Conservation (phyloP, 1,284 basidiomycete genomes). For the Fomes fomentarius region DNA sequence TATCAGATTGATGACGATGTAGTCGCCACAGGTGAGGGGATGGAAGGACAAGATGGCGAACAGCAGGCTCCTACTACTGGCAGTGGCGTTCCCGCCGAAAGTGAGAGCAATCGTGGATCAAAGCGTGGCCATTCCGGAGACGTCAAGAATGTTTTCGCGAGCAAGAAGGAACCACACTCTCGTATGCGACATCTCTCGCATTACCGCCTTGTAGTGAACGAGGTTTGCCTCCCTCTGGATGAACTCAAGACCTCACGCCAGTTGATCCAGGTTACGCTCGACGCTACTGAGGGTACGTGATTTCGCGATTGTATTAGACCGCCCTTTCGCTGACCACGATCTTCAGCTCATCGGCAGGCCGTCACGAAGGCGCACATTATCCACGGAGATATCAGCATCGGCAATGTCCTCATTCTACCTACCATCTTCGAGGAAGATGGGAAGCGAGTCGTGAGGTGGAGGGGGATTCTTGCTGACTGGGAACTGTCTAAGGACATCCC, state of each 20-base stretch:
- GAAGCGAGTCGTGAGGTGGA: not conserved
- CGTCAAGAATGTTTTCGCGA: not conserved
- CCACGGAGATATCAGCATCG: constrained; percentile 4
- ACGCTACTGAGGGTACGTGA: not conserved
- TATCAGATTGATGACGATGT: not conserved
- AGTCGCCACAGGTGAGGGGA: not conserved
- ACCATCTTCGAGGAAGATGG: not conserved
- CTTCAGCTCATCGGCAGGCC: not conserved
- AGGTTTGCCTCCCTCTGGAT: not conserved
- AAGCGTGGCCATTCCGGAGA: not conserved
- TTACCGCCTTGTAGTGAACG: not conserved
- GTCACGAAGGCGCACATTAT: not conserved
- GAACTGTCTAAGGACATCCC: not conserved
- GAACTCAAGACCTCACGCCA: not conserved
- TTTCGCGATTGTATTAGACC: too few species aligned
- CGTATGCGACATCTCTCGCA: not conserved
- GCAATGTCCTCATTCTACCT: not conserved
- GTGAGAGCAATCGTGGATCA: not conserved
- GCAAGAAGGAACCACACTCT: not conserved
- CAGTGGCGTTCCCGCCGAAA: too few species aligned
- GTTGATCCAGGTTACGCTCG: not conserved
- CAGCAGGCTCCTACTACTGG: too few species aligned
- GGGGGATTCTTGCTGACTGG: constrained; percentile 1
- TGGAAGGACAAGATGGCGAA: too few species aligned
- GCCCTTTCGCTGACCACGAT: not conserved